Evolutionary conservation across 2,329 filamentous ascomycete species (phyloP), one percentile per base, ranked within the genome.

Genomic region (Calcarisporium arbuscula): DNA sequence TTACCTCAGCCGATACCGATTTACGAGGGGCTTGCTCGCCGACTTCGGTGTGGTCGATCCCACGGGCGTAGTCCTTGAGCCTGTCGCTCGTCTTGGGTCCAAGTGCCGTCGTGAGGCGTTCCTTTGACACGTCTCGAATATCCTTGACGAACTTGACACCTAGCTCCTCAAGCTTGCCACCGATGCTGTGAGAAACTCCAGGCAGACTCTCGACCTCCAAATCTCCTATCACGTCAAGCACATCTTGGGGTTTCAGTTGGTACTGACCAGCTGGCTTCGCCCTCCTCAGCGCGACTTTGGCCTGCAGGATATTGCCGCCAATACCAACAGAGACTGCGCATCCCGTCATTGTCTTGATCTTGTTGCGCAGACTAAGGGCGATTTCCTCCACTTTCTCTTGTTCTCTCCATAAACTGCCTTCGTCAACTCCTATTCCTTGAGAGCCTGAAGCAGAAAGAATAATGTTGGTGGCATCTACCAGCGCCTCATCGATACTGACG

Each of bases 1-100:
- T 98, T 42, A 98, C 87, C 56, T 98, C 92, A 1, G 90, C 90
- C 3, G 92, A 96, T 0, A 98, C 87, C 0, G 90, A 96, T 54
- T 96, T 98, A 35, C 92, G 80, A 12, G 86, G 68, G 0, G 82
- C 77, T 51, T 94, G 84, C 38, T 90, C 84, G 20, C 89, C 90
- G 6, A 96, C 86, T 56, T 95, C 87, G 2, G 78, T 71, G 32
- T 71, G 74, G 58, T 98, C 92, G 31, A 96, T 86, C 4, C 92
- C 92, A 6, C 87, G 77, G 16, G 90, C 74, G 57, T 94, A 96
- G 33, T 95, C 87, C 72, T 82, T 90, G 1, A 98, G 68, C 56
- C 83, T 95, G 47, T 87, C 83, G 4, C 90, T 88, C 1, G 89
- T 98, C 60, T 95, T 98, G 0, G 88, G 89, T 0, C 94, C 92